phyloP scores from a whole-genome alignment of 2,329 filamentous ascomycete species.

The Curvularia sp. region DNA sequence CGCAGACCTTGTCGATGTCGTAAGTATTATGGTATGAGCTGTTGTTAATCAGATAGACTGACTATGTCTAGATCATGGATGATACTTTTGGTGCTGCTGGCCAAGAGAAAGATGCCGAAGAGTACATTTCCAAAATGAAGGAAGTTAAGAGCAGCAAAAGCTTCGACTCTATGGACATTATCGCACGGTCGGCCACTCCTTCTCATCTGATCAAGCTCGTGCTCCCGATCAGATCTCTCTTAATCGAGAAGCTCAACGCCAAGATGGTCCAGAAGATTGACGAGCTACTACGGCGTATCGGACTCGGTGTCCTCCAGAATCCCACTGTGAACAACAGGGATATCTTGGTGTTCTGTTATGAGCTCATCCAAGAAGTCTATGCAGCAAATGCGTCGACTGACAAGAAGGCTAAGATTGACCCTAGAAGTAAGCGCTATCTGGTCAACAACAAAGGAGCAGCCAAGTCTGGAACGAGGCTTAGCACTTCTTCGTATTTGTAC shows the following conservation, averaged over 20 bases:
- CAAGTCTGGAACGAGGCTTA: conserved; percentile 73
- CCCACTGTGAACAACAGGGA: conserved; percentile 78
- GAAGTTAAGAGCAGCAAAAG: conserved; percentile 98
- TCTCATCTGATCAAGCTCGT: conserved; percentile 76
- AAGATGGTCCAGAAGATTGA: conserved; percentile 90
- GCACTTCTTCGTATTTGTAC: conserved; percentile 79
- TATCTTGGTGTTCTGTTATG: conserved; percentile 92
- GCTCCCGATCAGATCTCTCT: conserved; percentile 75
- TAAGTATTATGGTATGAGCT: neutral
- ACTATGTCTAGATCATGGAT: conserved; percentile 72
- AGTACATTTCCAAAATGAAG: conserved; percentile 94
- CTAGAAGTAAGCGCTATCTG: conserved; percentile 72
- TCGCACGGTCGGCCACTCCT: conserved; percentile 83
- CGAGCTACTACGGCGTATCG: conserved; percentile 81
- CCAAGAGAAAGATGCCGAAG: conserved; percentile 96
- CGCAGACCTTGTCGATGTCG: conserved; percentile 75
- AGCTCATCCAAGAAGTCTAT: conserved; percentile 88
- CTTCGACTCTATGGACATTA: conserved; percentile 93
- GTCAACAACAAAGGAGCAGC: conserved; percentile 78
- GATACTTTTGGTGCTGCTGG: conserved; percentile 93
- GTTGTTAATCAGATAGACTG: neutral
- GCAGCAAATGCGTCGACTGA: conserved; percentile 61
- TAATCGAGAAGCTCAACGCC: conserved; percentile 83
- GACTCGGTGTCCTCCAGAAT: conserved; percentile 83
- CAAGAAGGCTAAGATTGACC: conserved; percentile 37